These are phyloP conservation scores for Tulasnella sp. DNA, from an alignment of 768 basidiomycete genomes.

Conservation along the genomic window DNA sequence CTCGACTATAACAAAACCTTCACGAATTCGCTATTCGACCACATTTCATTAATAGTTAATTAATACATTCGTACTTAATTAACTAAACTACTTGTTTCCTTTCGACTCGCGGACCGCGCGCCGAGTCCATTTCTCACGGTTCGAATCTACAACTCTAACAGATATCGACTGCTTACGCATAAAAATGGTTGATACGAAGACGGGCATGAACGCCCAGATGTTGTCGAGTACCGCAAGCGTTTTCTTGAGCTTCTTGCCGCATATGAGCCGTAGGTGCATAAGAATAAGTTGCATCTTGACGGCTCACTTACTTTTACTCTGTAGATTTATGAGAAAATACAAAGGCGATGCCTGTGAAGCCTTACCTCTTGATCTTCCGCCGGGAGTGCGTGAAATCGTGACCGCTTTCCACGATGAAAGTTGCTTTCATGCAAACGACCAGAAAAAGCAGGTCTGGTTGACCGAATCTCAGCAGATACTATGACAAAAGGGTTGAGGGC, in stretches of 20 bases:
- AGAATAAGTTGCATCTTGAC: no score
- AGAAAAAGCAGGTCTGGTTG: slow-evolving; percentile 9
- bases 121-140: no score
- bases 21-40: no score
- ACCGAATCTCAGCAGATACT: slow-evolving; percentile 16
- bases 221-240: slow-evolving; percentile 14
- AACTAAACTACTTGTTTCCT: no score
- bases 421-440: slow-evolving; percentile 25
- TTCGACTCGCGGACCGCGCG: no score
- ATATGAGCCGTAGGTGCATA: background rate
- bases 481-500: slow-evolving; percentile 26
- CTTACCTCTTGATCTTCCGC: background rate
- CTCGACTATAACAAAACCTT: no score
- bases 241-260: background rate
- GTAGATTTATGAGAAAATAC: background rate
- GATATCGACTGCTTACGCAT: background rate
- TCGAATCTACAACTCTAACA: no score
- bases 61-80: no score
- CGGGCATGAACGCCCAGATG: slow-evolving; percentile 26
- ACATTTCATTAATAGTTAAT: no score
- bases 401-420: slow-evolving; percentile 26
- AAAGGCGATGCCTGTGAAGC: background rate
- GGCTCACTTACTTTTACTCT: no score
- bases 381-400: slow-evolving; percentile 23
- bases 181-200: slow-evolving; percentile 25